Percentiles rank a stretch among this genome's conserved stretches.
phyloP scores from a whole-genome alignment of 495 filamentous ascomycete species.

The Penicillium maclennaniae region DNA sequence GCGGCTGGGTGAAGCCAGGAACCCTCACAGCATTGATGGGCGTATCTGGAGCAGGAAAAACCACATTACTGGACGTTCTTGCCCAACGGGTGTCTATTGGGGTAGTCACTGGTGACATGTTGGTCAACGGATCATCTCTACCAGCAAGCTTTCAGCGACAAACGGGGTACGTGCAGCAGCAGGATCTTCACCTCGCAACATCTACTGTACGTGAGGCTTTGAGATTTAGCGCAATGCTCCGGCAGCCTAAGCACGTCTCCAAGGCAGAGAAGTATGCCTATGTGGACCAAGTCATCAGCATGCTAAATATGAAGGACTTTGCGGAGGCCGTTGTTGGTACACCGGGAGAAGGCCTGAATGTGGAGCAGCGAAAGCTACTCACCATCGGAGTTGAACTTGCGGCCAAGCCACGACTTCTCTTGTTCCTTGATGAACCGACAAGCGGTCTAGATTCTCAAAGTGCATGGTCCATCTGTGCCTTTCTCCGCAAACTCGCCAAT shows the following conservation, averaged over 20 bases:
- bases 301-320: constrained; percentile 79
- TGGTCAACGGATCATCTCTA: constrained; percentile 26
- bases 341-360: constrained; percentile 81
- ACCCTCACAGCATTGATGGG: constrained; percentile 62
- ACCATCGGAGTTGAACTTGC: constrained; percentile 77
- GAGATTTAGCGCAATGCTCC: constrained; percentile 44
- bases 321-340: constrained; percentile 85
- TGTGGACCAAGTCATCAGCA: constrained; percentile 76
- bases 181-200: constrained; percentile 59
- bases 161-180: constrained; percentile 66
- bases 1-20: constrained; percentile 64
- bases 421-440: constrained; percentile 64
- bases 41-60: constrained; percentile 56
- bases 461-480: constrained; percentile 61
- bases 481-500: constrained; percentile 61
- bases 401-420: constrained; percentile 61
- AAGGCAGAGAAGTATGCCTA: constrained; percentile 33
- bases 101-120: constrained; percentile 46
- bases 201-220: constrained; percentile 47
- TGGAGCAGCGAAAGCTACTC: constrained; percentile 57
- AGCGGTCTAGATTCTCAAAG: constrained; percentile 67
- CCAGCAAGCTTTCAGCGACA: constrained; percentile 33
- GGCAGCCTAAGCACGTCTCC: constrained; percentile 32
- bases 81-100: constrained; percentile 47
- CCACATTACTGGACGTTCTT: constrained; percentile 45